Evolutionary conservation across 2,329 filamentous ascomycete genomes (phyloP), one percentile per base, ranked within the genome.

Genomic region (Arthrobotrys pseudoclavata): DNA sequence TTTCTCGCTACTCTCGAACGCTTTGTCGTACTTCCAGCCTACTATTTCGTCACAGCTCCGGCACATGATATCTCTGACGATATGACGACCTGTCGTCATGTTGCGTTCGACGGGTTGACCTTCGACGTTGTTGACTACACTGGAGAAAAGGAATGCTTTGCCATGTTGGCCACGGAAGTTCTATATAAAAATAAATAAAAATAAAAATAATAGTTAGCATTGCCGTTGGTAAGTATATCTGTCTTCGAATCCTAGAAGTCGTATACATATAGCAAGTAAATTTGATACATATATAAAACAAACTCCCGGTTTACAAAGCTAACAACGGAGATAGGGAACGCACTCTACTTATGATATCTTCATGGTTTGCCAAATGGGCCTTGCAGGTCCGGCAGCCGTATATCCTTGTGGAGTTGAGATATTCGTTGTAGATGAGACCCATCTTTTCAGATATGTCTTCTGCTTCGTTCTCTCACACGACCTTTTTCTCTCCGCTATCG

Each of bases 21-120:
- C 96, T 86, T 96, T 97, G 85, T 99, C 96, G 84, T 99, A 99
- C 84, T 97, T 98, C 96, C 96, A 99, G 40, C 96, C 96, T 66
- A 99, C 96, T 31, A 91, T 92, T 84, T 94, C 92, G 83, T 91
- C 92, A 88, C 96, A 99, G 84, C 97, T 92, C 74, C 91, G 89
- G 86, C 96, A 99, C 74, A 87, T 87, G 82, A 99, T 97, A 84
- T 99, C 96, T 74, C 96, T 91, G 57, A 99, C 96, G 70, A 98
- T 88, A 84, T 99, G 96, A 68, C 92, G 89, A 66, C 96, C 96
- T 0, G 96, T 99, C 13, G 96, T 99, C 96, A 99, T 99, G 86
- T 92, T 97, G 80, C 96, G 93, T 86, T 99, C 96, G 83, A 89
- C 91, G n/a, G 95, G 89, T 78, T 97, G 92, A 81, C 91, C 91